Evolutionary conservation across 1,284 basidiomycete species (phyloP).

Genomic region (Pterula multifida): DNA sequence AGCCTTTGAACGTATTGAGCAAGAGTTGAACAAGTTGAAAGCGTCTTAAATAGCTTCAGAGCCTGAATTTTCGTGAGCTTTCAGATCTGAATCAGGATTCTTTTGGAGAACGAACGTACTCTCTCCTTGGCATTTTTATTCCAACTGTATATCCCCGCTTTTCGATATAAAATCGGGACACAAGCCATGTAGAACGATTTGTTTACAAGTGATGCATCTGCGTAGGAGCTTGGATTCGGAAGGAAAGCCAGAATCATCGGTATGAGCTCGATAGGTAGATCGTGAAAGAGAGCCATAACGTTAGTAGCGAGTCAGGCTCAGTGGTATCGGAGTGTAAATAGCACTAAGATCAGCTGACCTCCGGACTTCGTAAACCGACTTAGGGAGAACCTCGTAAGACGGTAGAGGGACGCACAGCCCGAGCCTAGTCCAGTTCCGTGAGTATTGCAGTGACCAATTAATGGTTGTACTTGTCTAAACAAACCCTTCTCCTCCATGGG

Average conservation of each 20-base stretch:
- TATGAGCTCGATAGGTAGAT: not conserved
- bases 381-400: too few relatives aligned
- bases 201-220: not conserved
- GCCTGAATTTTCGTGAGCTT: constrained; percentile 24
- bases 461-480: too few relatives aligned
- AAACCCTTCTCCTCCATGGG: too few relatives aligned
- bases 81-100: not conserved
- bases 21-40: constrained; percentile 32
- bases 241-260: not conserved
- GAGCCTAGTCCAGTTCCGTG: too few relatives aligned
- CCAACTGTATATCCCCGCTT: not conserved
- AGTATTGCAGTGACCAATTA: too few relatives aligned
- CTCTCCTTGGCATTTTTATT: not conserved
- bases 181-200: not conserved
- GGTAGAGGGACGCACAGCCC: too few relatives aligned
- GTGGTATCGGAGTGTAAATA: too few relatives aligned
- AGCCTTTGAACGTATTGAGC: constrained; percentile 42
- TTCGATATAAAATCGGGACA: not conserved
- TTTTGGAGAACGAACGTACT: not conserved
- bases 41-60: constrained; percentile 37
- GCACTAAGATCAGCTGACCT: too few relatives aligned
- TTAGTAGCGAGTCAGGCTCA: too few relatives aligned
- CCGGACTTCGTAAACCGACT: too few relatives aligned
- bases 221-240: not conserved
- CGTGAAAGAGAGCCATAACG: not conserved